Percentiles rank a stretch among this genome's conserved stretches.
phyloP scores from a whole-genome alignment of 23 red algal genomes.

The Gracilariopsis chorda region DNA sequence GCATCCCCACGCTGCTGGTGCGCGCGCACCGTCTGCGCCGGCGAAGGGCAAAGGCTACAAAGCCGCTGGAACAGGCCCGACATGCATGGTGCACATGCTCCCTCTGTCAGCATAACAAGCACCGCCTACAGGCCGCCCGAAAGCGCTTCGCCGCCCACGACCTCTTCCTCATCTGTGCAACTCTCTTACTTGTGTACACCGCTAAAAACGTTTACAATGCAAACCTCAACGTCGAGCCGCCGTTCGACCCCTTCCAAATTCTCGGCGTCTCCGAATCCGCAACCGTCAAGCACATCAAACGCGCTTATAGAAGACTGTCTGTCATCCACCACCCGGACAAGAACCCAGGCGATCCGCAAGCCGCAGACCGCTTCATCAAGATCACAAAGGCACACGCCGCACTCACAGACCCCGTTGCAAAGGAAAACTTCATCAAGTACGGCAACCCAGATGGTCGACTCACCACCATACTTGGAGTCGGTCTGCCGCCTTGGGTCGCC shows the following conservation, averaged over 20 bases:
- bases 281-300: conserved; percentile 62
- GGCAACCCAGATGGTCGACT: conserved; percentile 96
- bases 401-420: conserved; percentile 77
- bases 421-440: conserved; percentile 88
- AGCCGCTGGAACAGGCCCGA: conserved; percentile 13
- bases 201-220: conserved; percentile 25
- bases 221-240: conserved; percentile 36
- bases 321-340: conserved; percentile 94
- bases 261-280: conserved; percentile 61
- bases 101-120: conserved; percentile 32
- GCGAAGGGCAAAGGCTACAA: conserved; percentile 5
- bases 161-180: conserved; percentile 12
- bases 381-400: conserved; percentile 85
- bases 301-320: conserved; percentile 80
- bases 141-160: background rate
- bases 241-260: conserved; percentile 91
- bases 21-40: background rate
- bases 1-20: conserved; percentile 27
- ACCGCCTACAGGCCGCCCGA: background rate
- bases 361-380: conserved; percentile 78
- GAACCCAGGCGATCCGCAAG: conserved; percentile 71
- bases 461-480: conserved; percentile 73
- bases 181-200: conserved; percentile 28
- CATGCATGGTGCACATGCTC: conserved; percentile 39
- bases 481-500: conserved; percentile 70